These are phyloP conservation scores for Gnomoniopsis sp. DNA, from an alignment of 2,329 filamentous ascomycete species.

Conservation along the genomic window DNA sequence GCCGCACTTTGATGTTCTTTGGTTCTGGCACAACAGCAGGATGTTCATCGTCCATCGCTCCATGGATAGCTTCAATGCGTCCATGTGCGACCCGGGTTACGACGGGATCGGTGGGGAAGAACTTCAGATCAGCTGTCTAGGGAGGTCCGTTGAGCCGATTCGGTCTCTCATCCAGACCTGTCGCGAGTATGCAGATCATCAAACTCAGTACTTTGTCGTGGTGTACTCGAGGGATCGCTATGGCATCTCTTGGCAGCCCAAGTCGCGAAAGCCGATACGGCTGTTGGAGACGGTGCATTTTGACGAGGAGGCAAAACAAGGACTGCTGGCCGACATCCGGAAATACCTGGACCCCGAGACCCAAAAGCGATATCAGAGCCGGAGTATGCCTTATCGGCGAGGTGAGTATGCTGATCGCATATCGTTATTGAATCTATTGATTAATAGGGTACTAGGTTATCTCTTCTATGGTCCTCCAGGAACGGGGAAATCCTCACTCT, in stretches of 20 bases:
- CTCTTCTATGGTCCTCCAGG: conserved; percentile 63
- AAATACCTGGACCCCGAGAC: conserved; percentile 49
- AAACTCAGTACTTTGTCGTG: conserved; percentile 48
- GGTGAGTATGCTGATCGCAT: background rate
- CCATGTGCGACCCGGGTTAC: conserved; percentile 38
- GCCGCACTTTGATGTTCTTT: conserved; percentile 41
- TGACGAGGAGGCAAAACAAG: conserved; percentile 41
- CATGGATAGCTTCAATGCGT: conserved; percentile 33
- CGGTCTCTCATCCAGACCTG: conserved; percentile 42
- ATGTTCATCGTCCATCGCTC: conserved; percentile 43
- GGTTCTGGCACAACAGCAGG: conserved; percentile 47
- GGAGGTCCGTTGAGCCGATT: conserved; percentile 47
- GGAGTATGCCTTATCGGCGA: conserved; percentile 63
- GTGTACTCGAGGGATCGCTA: conserved; percentile 44
- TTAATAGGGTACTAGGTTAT: conserved; percentile 41
- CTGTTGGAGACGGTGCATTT: conserved; percentile 50
- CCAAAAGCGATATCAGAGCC: conserved; percentile 58
- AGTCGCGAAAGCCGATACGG: conserved; percentile 45
- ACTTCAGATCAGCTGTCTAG: conserved; percentile 46
- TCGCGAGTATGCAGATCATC: conserved; percentile 44
- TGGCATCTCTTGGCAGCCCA: conserved; percentile 46
- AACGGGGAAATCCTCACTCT: conserved; percentile 57
- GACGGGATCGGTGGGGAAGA: conserved; percentile 45
- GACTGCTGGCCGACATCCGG: conserved; percentile 45
- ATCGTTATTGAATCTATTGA: no score